Base-by-base conservation (phyloP, 2,329 filamentous ascomycete genomes). In the Aspergillus glaucus region DNA sequence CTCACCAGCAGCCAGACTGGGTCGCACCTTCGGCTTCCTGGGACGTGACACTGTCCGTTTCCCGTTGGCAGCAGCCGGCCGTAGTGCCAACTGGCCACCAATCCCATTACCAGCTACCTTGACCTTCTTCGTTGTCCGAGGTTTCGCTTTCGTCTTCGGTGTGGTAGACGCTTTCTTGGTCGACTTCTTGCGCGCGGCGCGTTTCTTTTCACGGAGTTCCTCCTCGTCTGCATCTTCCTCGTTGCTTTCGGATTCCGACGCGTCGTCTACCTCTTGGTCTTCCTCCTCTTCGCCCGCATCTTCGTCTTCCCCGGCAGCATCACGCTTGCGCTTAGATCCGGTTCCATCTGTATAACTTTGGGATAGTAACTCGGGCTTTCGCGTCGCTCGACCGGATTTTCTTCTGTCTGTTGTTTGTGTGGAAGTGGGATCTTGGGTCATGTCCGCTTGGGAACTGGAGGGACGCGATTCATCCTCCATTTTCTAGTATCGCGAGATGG, bases 61-160 rank as follows among this genome's bases (percentile, higher is more conserved):
- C 39, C 65, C 66, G 56, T 73, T 75, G 40, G 70, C 66, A 32
- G 74, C 73, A 19, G 26, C 26, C 6, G 77, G 76, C 21, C 81
- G 74, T 43, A 83, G 75, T 10, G 81, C 79, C 44, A 85, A 67
- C 52, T 72, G 75, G 41, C 64, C 70, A 41, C 64, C 63, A 28
- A 67, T 53, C 15, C 66, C 73, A 50, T 76, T 74, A 45, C 75
- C 73, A 55, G 77, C 75, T 24, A 77, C 78, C 64, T 78, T 83
- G 36, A 76, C 68, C 63, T 82, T 79, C 66, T 80, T 81, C 22
- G 73, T 63, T 24, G 55, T 46, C 22, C 41, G 52, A 43, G 50
- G 53, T 52, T 64, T 70, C 6, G 60, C 19, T 55, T 60, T 68
- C 37, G 65, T 60, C 58, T 75, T 78, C 3, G 67, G 62, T 26